phyloP scores from a whole-genome alignment of 73 alveolate genomes.

The Paramecium sexaurelia region DNA sequence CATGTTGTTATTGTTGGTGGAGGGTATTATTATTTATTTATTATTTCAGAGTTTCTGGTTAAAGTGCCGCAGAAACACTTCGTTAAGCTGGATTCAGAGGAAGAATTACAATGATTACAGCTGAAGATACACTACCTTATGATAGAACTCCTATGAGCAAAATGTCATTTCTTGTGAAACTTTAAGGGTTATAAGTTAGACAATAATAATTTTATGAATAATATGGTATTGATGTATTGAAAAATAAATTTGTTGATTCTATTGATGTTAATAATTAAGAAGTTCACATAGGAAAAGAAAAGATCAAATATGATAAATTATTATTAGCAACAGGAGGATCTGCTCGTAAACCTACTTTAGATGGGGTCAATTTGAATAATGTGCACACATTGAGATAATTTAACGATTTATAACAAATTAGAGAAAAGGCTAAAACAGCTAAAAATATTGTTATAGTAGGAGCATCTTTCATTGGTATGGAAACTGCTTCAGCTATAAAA shows the following conservation, averaged over 20 bases:
- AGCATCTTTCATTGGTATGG: slow-evolving; percentile 85
- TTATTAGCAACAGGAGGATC: slow-evolving; percentile 85
- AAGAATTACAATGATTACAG: slow-evolving; percentile 73
- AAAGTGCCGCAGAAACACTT: slow-evolving; percentile 90
- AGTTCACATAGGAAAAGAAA: slow-evolving; percentile 60
- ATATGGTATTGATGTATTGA: slow-evolving; percentile 73
- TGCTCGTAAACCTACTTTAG: slow-evolving; percentile 70
- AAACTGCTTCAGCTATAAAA: slow-evolving; percentile 76
- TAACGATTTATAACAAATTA: slow-evolving; percentile 69
- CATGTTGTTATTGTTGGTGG: slow-evolving; percentile 76
- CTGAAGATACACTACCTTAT: slow-evolving; percentile 76
- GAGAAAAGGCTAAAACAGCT: slow-evolving; percentile 62
- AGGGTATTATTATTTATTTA: slow-evolving; percentile 54
- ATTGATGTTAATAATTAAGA: slow-evolving; percentile 66
- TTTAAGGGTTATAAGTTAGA: slow-evolving; percentile 51
- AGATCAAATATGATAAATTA: slow-evolving; percentile 70
- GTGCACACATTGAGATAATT: slow-evolving; percentile 74
- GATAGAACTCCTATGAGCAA: slow-evolving; percentile 82
- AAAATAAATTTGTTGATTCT: slow-evolving; percentile 55
- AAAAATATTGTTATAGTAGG: slow-evolving; percentile 82
- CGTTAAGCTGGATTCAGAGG: slow-evolving; percentile 86
- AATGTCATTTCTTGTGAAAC: slow-evolving; percentile 63
- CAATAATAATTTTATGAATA: slow-evolving; percentile 59
- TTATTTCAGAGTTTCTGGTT: slow-evolving; percentile 76
- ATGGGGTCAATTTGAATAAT: slow-evolving; percentile 71